Conservation (phyloP, 2,329 filamentous ascomycete genomes). For the Chrysoporthe cubensis region DNA sequence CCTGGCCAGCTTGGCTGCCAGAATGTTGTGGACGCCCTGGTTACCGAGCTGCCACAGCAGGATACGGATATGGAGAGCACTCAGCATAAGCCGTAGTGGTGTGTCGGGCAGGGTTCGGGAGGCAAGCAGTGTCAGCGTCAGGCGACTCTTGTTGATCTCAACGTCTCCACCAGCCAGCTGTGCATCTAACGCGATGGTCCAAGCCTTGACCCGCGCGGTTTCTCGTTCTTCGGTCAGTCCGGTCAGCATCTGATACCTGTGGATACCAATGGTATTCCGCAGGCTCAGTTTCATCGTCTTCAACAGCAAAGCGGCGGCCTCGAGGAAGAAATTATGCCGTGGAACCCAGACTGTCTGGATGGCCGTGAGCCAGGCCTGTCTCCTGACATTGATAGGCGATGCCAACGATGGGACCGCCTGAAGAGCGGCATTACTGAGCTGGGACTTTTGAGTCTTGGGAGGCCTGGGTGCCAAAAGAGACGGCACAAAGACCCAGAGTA, state of each 20-base stretch:
- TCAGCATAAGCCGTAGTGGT: slow-evolving; percentile 83
- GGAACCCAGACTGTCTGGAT: slow-evolving; percentile 93
- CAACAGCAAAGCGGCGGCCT: slow-evolving; percentile 77
- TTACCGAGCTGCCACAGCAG: slow-evolving; percentile 79
- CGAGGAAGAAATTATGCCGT: slow-evolving; percentile 81
- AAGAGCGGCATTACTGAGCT: slow-evolving; percentile 42
- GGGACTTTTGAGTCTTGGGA: slow-evolving; percentile 51
- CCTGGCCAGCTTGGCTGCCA: slow-evolving; percentile 74
- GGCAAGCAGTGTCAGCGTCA: slow-evolving; percentile 84
- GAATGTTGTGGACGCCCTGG: slow-evolving; percentile 66
- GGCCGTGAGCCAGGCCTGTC: slow-evolving; percentile 90
- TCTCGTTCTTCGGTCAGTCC: slow-evolving; percentile 85
- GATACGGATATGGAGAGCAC: slow-evolving; percentile 88
- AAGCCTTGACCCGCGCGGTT: slow-evolving; percentile 83
- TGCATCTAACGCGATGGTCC: slow-evolving; percentile 90
- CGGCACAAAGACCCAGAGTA: slow-evolving; percentile 60
- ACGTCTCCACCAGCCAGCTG: slow-evolving; percentile 89
- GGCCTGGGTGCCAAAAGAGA: slow-evolving; percentile 59
- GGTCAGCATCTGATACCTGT: slow-evolving; percentile 77
- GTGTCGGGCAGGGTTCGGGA: slow-evolving; percentile 86
- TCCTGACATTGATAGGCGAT: slow-evolving; percentile 82
- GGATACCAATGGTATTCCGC: slow-evolving; percentile 75
- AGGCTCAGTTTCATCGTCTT: slow-evolving; percentile 84
- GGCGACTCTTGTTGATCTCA: slow-evolving; percentile 84
- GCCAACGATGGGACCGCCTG: slow-evolving; percentile 70